phyloP scores from a whole-genome alignment of 495 filamentous ascomycete genomes.

The Annulohypoxylon maeteangense region DNA sequence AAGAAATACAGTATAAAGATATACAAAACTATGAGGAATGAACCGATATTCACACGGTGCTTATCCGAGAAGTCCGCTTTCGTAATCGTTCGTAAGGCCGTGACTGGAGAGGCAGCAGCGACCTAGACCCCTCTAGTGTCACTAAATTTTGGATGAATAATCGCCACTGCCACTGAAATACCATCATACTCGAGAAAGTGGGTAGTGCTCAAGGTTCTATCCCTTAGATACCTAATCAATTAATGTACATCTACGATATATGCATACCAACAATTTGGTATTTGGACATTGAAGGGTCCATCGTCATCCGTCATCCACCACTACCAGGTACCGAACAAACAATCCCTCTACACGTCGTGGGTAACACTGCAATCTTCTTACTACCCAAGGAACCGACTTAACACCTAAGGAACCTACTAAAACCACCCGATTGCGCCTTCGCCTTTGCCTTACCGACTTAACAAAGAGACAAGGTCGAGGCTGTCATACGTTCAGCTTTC shows the following conservation, averaged over 20 bases:
- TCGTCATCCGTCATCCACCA: neutral
- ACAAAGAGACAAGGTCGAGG: neutral
- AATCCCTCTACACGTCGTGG: neutral
- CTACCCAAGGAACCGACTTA: neutral
- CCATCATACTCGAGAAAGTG: neutral
- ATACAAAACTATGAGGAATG: neutral
- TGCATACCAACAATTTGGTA: neutral
- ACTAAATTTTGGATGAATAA: neutral
- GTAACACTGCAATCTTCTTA: neutral
- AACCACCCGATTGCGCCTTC: conserved; percentile 1
- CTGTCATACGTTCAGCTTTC: neutral
- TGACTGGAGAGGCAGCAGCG: neutral
- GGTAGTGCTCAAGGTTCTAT: neutral
- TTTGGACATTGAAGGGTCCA: neutral
- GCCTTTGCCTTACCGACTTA: neutral
- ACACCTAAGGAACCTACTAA: neutral
- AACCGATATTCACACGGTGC: neutral
- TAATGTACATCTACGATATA: neutral
- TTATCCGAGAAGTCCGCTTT: neutral
- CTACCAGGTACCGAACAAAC: neutral
- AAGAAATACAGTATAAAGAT: neutral
- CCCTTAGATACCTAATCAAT: neutral
- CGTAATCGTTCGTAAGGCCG: neutral
- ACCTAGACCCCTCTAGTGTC: neutral
- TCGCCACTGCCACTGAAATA: neutral